Base-by-base conservation (phyloP, 805 yeast species). In the Metschnikowia reukaufii region DNA sequence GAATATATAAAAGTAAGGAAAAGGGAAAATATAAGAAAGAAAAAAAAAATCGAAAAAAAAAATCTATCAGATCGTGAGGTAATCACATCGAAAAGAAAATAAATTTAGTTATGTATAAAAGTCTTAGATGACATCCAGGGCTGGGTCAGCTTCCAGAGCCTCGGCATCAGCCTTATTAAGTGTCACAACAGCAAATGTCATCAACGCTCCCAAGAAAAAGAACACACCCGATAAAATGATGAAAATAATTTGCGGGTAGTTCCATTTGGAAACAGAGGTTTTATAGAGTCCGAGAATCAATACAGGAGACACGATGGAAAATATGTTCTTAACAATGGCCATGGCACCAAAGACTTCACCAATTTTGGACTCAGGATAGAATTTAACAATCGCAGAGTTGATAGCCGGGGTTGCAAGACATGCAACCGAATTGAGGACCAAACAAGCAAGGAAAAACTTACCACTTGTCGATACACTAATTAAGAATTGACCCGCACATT, bases 301-400 rank as follows among this genome's bases (percentile, higher is more conserved):
- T 5, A 81, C 63, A 0, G 92, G 89, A 0, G 73, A 65, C 7
- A 76, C 46, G 49, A 83, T 65, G 48, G 68, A 63, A 4, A 77
- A 62, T 0, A 77, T 40, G 52, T 80, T 83, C 58, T 81, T 79
- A 15, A 84, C 59, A 41, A 86, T 61, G 0, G 88, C 79, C 36
- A 85, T 62, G 0, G 84, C 88, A 8, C 92, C 90, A 65, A 84
- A 85, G 15, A 83, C 70, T 61, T 84, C 89, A 15, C 95, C 95
- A 4, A 80, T 73, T 50, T 76, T 75, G 12, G 76, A 72, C 34
- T 79, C 80, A 1, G 81, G 79, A 50, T 74, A 78, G 61, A 82
- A 82, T 60, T 86, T 86, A 44, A 82, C 72, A 9, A 84, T 64
- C 1, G 86, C 54, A 0, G 85, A 73, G 56, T 80, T 84, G 9